Conservation (phyloP, 495 filamentous ascomycete species). For the Trichoderma erinaceum region DNA sequence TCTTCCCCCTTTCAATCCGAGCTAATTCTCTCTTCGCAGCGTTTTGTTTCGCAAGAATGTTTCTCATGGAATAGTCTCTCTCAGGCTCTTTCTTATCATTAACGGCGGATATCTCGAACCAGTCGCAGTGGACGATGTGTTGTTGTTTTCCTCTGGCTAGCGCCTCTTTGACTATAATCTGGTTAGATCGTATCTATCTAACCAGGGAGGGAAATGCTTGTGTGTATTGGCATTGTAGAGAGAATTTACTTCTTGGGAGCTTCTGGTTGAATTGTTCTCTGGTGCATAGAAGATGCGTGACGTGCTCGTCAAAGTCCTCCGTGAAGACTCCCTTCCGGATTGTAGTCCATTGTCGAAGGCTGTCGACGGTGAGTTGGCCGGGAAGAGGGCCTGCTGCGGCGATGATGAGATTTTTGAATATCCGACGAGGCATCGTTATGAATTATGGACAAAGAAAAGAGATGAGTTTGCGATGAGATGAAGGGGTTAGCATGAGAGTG, state of each 20-base stretch:
- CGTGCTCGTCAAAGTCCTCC: constrained; percentile 19
- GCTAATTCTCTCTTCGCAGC: constrained; percentile 19
- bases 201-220: too few relatives aligned
- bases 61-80: constrained; percentile 21
- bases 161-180: not conserved
- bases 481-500: not conserved
- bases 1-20: constrained; percentile 41
- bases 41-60: not conserved
- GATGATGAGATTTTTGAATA: constrained; percentile 28
- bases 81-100: constrained; percentile 20
- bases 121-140: constrained; percentile 32
- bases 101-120: constrained; percentile 35
- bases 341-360: constrained; percentile 30
- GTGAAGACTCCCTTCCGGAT: constrained; percentile 26
- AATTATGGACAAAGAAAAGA: not conserved
- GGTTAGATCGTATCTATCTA: too few relatives aligned
- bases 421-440: constrained; percentile 19
- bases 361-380: constrained; percentile 26
- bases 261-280: constrained; percentile 26
- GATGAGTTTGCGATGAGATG: not conserved
- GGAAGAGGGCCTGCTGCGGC: constrained; percentile 27
- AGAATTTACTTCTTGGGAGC: constrained; percentile 4
- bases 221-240: not conserved
- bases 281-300: constrained; percentile 36
- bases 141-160: constrained; percentile 16